phyloP scores from a whole-genome alignment of 176 grass and related monocot species.

The Puccinellia tenuiflora region DNA sequence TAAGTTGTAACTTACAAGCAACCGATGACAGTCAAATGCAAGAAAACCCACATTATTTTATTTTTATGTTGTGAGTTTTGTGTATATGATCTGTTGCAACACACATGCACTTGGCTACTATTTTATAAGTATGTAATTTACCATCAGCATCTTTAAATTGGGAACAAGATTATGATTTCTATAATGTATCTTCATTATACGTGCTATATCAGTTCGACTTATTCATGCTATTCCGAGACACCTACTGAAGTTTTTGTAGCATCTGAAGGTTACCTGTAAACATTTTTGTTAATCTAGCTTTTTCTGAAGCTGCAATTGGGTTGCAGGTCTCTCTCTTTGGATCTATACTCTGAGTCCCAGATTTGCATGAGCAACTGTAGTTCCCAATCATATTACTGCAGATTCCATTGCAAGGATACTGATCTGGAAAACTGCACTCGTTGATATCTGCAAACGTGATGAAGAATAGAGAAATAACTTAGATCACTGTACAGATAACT shows the following conservation, averaged over 20 bases:
- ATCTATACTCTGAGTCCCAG: conserved; percentile 8
- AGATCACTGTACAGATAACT: background rate
- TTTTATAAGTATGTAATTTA: background rate
- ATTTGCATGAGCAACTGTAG: conserved; percentile 1
- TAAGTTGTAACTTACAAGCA: background rate
- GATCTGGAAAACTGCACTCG: background rate
- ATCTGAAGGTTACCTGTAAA: conserved; percentile 38
- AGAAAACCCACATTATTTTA: background rate
- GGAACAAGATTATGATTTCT: background rate
- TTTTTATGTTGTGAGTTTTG: background rate
- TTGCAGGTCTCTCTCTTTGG: conserved; percentile 10
- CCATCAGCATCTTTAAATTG: background rate
- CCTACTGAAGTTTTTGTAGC: background rate
- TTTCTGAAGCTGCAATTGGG: conserved; percentile 17
- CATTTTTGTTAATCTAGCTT: conserved; percentile 28
- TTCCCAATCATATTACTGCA: conserved; percentile 9
- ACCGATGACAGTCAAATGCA: background rate
- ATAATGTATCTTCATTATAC: background rate
- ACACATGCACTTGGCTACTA: background rate
- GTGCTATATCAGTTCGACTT: background rate
- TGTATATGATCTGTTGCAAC: background rate
- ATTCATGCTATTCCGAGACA: background rate
- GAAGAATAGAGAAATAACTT: background rate
- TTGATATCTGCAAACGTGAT: conserved; percentile 26
- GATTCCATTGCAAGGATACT: conserved; percentile 18